Evolutionary conservation across 2,329 filamentous ascomycete species (phyloP), one percentile per base, ranked within the genome.

Genomic region (Dendryphion nanum): DNA sequence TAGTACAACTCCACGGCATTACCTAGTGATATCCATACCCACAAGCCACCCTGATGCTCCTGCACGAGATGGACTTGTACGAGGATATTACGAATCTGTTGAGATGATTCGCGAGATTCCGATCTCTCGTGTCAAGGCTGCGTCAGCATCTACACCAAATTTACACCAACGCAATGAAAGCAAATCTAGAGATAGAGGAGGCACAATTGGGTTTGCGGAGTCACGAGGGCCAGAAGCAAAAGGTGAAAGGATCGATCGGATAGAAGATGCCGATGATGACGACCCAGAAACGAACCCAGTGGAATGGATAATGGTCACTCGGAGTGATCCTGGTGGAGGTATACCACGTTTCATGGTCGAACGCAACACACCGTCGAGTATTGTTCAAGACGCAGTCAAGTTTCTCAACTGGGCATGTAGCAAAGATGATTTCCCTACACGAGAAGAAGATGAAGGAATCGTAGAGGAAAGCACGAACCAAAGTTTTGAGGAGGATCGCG

Each of bases 281-380:
- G 71, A 77, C 21, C 66, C 71, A 2, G 78, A 82, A 47, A 64
- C 69, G 6, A 83, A 83, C 48, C 81, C 82, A 0, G 76, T 95
- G 2, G 89, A 95, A 63, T 95, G 89, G 89, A 78, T 93, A 44
- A 95, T 95, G 89, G 81, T 95, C 14, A 95, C 89, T 1, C 77
- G 89, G 33, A 91, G 86, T 61, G 89, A 95, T 53, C 89, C 89
- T 3, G 89, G 89, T 8, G 89, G 89, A 36, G 91, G 82, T 42
- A 89, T 95, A 14, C 89, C 89, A 1, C 78, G 86, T 12, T 95
- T 93, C 67, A 83, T 95, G 76, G 87, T 95, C n/a, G 89, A 95
- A 55, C 82, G 87, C 59, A 87, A 86, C 19, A 95, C 89, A 0
- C 89, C 89, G 0, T 81, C 77, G 8, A 86, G 86, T 23, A 93